Evolutionary conservation across 2,329 filamentous ascomycete genomes (phyloP).

Genomic region (Epichloe elymi): DNA sequence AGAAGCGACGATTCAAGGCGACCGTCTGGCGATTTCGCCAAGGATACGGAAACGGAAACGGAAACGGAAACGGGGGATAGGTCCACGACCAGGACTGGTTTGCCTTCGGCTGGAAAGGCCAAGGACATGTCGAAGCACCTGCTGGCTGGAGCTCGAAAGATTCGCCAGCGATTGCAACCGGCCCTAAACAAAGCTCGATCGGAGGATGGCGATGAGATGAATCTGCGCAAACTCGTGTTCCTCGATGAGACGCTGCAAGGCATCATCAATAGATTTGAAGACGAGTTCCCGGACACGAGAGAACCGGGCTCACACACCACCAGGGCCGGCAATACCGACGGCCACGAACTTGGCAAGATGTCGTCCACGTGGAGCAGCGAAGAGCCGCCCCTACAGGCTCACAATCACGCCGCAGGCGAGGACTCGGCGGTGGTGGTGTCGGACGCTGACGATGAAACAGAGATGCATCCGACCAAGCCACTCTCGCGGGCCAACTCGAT

Average conservation of each 20-base stretch:
- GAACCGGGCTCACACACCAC: slow-evolving; percentile 10
- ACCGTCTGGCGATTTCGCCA: slow-evolving; percentile 38
- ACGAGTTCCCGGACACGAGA: slow-evolving; percentile 86
- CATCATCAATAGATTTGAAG: slow-evolving; percentile 92
- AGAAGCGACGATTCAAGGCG: slow-evolving; percentile 47
- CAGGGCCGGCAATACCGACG: neutral
- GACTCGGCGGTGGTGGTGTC: slow-evolving; percentile 27
- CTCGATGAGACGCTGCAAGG: slow-evolving; percentile 76
- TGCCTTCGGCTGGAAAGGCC: slow-evolving; percentile 45
- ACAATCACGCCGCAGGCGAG: slow-evolving; percentile 15
- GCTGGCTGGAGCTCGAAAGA: slow-evolving; percentile 77
- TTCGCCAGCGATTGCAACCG: slow-evolving; percentile 68
- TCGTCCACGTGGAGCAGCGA: slow-evolving; percentile 5
- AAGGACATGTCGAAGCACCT: slow-evolving; percentile 91
- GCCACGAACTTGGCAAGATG: neutral
- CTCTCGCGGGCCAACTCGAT: slow-evolving; percentile 40
- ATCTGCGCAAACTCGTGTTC: slow-evolving; percentile 74
- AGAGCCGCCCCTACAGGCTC: slow-evolving; percentile 11
- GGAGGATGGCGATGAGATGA: slow-evolving; percentile 55
- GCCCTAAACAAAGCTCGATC: slow-evolving; percentile 64
- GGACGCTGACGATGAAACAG: slow-evolving; percentile 36
- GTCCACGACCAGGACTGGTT: slow-evolving; percentile 26
- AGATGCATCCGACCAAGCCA: slow-evolving; percentile 25
- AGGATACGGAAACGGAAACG: slow-evolving; percentile 31
- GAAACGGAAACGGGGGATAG: slow-evolving; percentile 25